Conservation (phyloP, 2,329 filamentous ascomycete species). For the Penicillium sp. region DNA sequence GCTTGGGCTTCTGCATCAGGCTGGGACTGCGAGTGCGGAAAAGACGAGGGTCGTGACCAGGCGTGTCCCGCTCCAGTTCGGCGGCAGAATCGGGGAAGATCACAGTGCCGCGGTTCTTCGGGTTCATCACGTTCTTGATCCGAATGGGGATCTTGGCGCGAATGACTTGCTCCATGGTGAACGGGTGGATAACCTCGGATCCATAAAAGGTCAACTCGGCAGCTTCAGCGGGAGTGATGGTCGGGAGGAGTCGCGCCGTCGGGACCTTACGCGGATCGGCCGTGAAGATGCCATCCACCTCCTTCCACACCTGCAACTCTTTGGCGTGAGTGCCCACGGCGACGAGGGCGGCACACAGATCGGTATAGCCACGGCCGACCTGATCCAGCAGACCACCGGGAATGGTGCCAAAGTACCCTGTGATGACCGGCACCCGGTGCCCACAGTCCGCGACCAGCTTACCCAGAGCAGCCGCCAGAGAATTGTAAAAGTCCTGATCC, state of each 20-base stretch:
- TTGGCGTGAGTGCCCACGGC: slow-evolving; percentile 81
- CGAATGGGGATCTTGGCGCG: slow-evolving; percentile 60
- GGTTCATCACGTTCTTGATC: slow-evolving; percentile 66
- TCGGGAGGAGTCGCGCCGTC: slow-evolving; percentile 79
- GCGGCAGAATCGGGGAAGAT: slow-evolving; percentile 67
- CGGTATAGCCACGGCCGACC: slow-evolving; percentile 92
- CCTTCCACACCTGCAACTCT: slow-evolving; percentile 97
- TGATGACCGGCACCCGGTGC: slow-evolving; percentile 68
- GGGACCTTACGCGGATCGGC: slow-evolving; percentile 83
- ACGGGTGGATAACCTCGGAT: slow-evolving; percentile 95
- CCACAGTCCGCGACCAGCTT: slow-evolving; percentile 61
- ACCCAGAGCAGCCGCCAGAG: slow-evolving; percentile 55
- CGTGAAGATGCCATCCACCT: slow-evolving; percentile 92
- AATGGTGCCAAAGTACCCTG: slow-evolving; percentile 91
- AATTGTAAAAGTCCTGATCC: slow-evolving; percentile 63
- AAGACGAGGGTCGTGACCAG: slow-evolving; percentile 55
- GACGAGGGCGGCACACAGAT: slow-evolving; percentile 86
- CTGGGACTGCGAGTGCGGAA: slow-evolving; percentile 43
- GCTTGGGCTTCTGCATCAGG: slow-evolving; percentile 56
- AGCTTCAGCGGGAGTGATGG: slow-evolving; percentile 89
- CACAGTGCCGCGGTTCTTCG: slow-evolving; percentile 55
- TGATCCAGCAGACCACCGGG: slow-evolving; percentile 86
- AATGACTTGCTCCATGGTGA: slow-evolving; percentile 93
- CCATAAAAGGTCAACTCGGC: slow-evolving; percentile 93
- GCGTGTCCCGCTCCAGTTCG: slow-evolving; percentile 45